phyloP scores from a whole-genome alignment of 2,329 filamentous ascomycete genomes.

The Lachnellula cervina region DNA sequence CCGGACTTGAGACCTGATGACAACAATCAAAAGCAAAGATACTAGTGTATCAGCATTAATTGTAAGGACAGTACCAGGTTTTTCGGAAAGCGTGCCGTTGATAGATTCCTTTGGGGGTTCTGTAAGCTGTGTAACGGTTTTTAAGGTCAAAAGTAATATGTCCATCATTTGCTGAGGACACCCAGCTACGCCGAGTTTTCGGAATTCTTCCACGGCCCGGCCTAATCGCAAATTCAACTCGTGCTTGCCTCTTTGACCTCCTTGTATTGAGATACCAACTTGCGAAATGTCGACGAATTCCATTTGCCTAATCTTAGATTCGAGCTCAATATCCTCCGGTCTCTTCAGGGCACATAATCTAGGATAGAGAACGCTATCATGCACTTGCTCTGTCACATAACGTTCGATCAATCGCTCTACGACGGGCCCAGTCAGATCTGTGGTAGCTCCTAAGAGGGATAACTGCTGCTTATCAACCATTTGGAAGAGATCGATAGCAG shows the following conservation, averaged over 20 bases:
- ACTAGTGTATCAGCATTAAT: constrained; percentile 85
- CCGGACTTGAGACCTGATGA: constrained; percentile 83
- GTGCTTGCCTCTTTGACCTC: constrained; percentile 71
- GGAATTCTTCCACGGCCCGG: constrained; percentile 81
- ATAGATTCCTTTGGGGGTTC: constrained; percentile 40
- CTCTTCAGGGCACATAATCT: constrained; percentile 72
- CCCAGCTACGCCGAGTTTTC: constrained; percentile 70
- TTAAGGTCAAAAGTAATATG: constrained; percentile 49
- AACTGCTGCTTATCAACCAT: constrained; percentile 93
- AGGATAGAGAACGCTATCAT: constrained; percentile 78
- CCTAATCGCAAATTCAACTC: constrained; percentile 73
- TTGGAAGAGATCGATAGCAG: constrained; percentile 93
- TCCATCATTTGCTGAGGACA: constrained; percentile 36
- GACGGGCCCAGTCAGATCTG: constrained; percentile 83
- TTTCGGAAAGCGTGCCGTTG: constrained; percentile 29
- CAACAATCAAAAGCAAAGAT: constrained; percentile 82
- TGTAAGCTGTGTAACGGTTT: constrained; percentile 69
- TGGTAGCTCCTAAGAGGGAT: constrained; percentile 85
- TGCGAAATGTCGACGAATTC: constrained; percentile 90
- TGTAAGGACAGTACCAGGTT: constrained; percentile 48
- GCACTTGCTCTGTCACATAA: constrained; percentile 89
- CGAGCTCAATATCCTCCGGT: constrained; percentile 79
- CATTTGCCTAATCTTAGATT: constrained; percentile 89
- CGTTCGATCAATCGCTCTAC: constrained; percentile 94
- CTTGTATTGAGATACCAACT: constrained; percentile 81